A percentile compares a stretch with the other conserved stretches of the same genome.
These are phyloP conservation scores for Candida vartiovaarae DNA, from an alignment of 805 yeast genomes.

Conservation along the genomic window DNA sequence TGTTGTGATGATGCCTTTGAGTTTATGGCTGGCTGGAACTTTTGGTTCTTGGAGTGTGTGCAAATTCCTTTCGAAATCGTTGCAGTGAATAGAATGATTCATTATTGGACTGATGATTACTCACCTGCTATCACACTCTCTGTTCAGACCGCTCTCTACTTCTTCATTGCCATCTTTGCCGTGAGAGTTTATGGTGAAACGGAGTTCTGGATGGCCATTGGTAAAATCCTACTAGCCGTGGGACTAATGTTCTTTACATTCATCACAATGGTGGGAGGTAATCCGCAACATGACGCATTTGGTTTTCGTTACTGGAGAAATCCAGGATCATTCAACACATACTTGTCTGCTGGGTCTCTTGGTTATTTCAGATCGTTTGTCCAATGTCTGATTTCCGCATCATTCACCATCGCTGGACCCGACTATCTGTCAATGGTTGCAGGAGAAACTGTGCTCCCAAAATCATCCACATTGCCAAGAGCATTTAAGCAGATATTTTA, in stretches of 20 bases:
- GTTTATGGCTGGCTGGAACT: slow-evolving; percentile 54
- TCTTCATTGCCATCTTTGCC: slow-evolving; percentile 44
- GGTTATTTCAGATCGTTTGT: slow-evolving; percentile 71
- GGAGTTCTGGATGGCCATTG: slow-evolving; percentile 53
- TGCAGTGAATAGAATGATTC: slow-evolving; percentile 47
- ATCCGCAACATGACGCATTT: slow-evolving; percentile 56
- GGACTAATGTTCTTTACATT: slow-evolving; percentile 70
- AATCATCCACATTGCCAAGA: slow-evolving; percentile 59
- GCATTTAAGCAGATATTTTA: slow-evolving; percentile 69
- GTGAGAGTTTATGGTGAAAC: slow-evolving; percentile 49
- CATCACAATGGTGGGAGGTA: slow-evolving; percentile 79
- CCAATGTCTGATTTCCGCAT: slow-evolving; percentile 60
- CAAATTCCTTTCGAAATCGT: slow-evolving; percentile 44
- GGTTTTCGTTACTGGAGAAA: slow-evolving; percentile 50
- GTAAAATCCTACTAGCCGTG: slow-evolving; percentile 57
- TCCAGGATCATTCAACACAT: slow-evolving; percentile 47
- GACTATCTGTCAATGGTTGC: slow-evolving; percentile 80
- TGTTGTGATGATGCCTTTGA: slow-evolving; percentile 56
- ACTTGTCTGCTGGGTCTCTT: slow-evolving; percentile 44
- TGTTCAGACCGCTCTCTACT: slow-evolving; percentile 43
- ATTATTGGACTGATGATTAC: slow-evolving; percentile 59
- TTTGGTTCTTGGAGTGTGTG: slow-evolving; percentile 44
- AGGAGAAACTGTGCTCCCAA: slow-evolving; percentile 58
- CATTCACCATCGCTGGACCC: slow-evolving; percentile 77
- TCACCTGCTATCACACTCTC: slow-evolving; percentile 58